Base-by-base conservation (phyloP, 768 basidiomycete genomes). In the Tricholoma sp. region DNA sequence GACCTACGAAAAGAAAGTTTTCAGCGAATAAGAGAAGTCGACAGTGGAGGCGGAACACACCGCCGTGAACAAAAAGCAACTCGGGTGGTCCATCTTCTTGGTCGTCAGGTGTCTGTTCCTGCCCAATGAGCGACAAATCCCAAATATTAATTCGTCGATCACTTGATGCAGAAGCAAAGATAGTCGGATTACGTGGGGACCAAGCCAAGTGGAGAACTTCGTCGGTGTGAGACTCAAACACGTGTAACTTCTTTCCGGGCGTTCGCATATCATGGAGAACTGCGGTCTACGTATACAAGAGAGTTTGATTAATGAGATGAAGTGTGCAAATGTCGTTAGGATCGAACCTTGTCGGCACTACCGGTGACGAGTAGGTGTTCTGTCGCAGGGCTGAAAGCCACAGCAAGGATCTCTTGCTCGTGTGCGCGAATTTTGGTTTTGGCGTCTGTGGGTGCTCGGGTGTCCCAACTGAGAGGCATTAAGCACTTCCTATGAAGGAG, bases 1-100 rank as follows among this genome's bases (percentile, higher is more conserved):
- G 91, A 19, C 91, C 89, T 91, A 56, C n/a, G 47, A 21, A 37
- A 47, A n/a, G 45, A 39, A 53, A 39, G n/a, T n/a, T 57, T 21
- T 56, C 51, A 50, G n/a, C 4, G 27, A 19, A 41, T 27, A 22
- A 24, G 27, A 24, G 27, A 54, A 47, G 57, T 52, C 34, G 31
- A 2, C 49, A 8, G 51, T 54, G 22, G 5, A 58, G 55, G 62
- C 69, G 57, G 64, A 67, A 62, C 83, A 59, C 76, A 84, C 89
- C 97, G 63, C 97, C 97, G 63, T 99, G 97, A 49, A 98, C 83
- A 71, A 99, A 99, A 62, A 98, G 72, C 57, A 98, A 74, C 71
- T 99, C 97, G 0, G 97, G 97, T 14, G 97, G 94, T 1, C 97
- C 97, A 66, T 99, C 97, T 69, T 99, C 97, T 57, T 94, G 91